Evolutionary conservation across 805 yeast species (phyloP).

Genomic region (Candida gorgasii): DNA sequence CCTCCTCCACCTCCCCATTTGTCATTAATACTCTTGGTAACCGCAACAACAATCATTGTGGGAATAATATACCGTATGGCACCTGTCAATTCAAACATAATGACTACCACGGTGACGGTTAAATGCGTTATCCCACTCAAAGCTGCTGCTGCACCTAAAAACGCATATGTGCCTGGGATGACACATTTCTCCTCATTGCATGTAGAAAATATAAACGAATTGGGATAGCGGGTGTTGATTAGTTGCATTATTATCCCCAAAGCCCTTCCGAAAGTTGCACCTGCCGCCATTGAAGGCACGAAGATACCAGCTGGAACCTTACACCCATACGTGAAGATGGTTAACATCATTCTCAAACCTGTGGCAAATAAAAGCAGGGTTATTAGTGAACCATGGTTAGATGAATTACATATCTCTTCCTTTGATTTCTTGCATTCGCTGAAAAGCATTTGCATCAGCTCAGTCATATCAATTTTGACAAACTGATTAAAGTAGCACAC

Average conservation of each 20-base stretch:
- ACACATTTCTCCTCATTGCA: conserved; percentile 54
- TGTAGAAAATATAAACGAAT: conserved; percentile 33
- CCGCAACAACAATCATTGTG: conserved; percentile 92
- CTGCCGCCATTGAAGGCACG: conserved; percentile 96
- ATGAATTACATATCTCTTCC: conserved; percentile 40
- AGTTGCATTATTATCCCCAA: conserved; percentile 72
- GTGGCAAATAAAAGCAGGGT: conserved; percentile 70
- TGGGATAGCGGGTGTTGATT: conserved; percentile 29
- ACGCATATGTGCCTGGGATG: conserved; percentile 93
- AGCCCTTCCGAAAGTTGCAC: conserved; percentile 91
- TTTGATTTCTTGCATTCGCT: conserved; percentile 66
- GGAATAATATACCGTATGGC: conserved; percentile 91
- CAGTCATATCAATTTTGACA: conserved; percentile 88
- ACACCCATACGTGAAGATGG: conserved; percentile 85
- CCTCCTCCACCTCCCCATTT: conserved; percentile 84
- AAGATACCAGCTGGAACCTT: conserved; percentile 97
- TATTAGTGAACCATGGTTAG: conserved; percentile 37
- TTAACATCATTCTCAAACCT: conserved; percentile 63
- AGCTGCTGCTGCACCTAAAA: conserved; percentile 94
- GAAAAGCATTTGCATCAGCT: conserved; percentile 86
- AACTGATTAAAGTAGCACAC: conserved; percentile 84
- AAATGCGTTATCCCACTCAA: conserved; percentile 92
- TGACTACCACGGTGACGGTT: conserved; percentile 88
- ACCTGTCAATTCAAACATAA: conserved; percentile 96
- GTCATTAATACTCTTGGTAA: conserved; percentile 79